Base-by-base conservation (phyloP, 345 rosid species). In the Lepidium didymum region DNA sequence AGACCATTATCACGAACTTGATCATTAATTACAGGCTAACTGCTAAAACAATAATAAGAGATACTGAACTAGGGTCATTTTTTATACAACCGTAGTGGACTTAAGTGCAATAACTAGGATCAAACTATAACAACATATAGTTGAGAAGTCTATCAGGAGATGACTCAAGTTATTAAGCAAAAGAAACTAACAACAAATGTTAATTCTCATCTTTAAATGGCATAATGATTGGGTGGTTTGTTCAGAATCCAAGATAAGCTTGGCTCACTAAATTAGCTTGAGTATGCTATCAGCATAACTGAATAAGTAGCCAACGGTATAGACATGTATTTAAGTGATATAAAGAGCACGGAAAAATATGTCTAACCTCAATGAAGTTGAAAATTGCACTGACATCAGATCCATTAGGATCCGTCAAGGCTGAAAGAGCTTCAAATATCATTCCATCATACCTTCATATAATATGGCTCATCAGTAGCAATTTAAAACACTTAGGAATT, bases 351-450 rank as follows among this genome's bases (percentile, higher is more conserved):
- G 8, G 8, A 50, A 52, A 73, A 57, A 14, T 61, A 57, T 74
- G 78, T 33, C 86, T 68, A 35, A 88, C 97, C 93, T 85, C 87
- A 64, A 88, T 81, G 75, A 60, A 85, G 77, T 77, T 70, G 45
- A 79, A 68, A 77, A 91, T 88, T 14, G 85, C 73, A 74, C 75
- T 58, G 58, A 85, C 75, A 58, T 84, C 86, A 35, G 81, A 78
- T 71, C 93, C 92, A 56, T 78, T 81, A 53, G 69, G 36, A 56
- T 84, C 87, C 42, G 76, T 64, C 55, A 81, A 54, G 58, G 82
- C 36, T 52, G 96, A 81, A 78, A 91, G 81, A 47, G 94, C 94
- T 83, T 87, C 93, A 79, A 85, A 83, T 67, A 91, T 83, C 86
- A 87, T 75, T 43, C 77, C 77, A 62, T 85, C 78, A 62, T 83